A percentile compares a stretch with the other conserved stretches of the same genome.
Conservation (phyloP, 768 basidiomycete species). For the Hygrophoropsis aurantiaca region DNA sequence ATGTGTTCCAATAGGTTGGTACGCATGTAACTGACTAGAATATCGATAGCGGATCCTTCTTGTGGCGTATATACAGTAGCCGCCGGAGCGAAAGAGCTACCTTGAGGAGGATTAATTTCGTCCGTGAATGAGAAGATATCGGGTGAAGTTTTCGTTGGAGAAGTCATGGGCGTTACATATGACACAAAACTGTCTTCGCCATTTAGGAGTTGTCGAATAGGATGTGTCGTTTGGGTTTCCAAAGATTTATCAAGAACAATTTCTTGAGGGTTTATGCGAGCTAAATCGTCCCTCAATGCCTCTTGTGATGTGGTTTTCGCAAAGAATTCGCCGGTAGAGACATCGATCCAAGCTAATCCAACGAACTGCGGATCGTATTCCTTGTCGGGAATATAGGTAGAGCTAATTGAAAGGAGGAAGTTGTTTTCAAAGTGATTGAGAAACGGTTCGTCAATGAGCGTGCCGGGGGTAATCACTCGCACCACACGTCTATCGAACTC, state of each 20-base stretch:
- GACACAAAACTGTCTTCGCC: conserved; percentile 61
- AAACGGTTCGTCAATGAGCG: conserved; percentile 90
- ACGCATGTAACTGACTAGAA: conserved; percentile 66
- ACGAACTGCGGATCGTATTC: conserved; percentile 19
- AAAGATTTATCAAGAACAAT: conserved; percentile 62
- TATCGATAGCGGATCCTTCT: conserved; percentile 57
- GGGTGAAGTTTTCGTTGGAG: not conserved
- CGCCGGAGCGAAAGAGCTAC: conserved; percentile 5
- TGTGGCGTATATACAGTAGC: conserved; percentile 24
- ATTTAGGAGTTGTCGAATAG: conserved; percentile 46
- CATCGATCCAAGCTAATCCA: conserved; percentile 93
- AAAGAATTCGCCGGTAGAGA: conserved; percentile 93
- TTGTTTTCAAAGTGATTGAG: conserved; percentile 86
- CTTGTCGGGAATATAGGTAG: conserved; percentile 12
- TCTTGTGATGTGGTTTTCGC: conserved; percentile 58
- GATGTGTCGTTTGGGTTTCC: conserved; percentile 37
- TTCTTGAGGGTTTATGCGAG: conserved; percentile 79
- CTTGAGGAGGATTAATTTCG: conserved; percentile 14
- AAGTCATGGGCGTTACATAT: conserved; percentile 29
- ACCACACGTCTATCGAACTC: conserved; percentile 79
- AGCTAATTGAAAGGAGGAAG: conserved; percentile 72
- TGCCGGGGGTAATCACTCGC: conserved; percentile 90
- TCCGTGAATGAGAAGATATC: conserved; percentile 12
- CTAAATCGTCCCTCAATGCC: conserved; percentile 75
- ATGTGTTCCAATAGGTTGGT: conserved; percentile 75